Evolutionary conservation across 1,284 basidiomycete species (phyloP).

Genomic region (Moesziomyces globuligerus): DNA sequence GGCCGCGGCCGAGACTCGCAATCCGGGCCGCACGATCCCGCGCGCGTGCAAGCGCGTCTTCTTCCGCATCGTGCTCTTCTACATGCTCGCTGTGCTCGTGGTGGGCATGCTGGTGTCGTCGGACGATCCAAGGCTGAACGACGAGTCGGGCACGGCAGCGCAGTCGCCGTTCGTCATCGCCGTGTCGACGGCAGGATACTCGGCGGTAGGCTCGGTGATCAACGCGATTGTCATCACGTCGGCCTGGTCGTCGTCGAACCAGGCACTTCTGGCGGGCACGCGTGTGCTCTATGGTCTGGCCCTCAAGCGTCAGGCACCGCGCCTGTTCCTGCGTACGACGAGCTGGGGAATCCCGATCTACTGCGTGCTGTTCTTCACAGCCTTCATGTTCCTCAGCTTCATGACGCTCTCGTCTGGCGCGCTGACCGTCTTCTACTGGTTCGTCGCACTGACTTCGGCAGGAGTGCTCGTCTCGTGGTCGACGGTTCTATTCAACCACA

Average conservation of each 20-base stretch:
- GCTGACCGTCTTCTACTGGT: slow-evolving; percentile 73
- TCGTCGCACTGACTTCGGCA: slow-evolving; percentile 74
- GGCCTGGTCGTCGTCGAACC: slow-evolving; percentile 85
- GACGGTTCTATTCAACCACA: slow-evolving; percentile 78
- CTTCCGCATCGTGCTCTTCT: slow-evolving; percentile 78
- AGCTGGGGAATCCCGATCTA: slow-evolving; percentile 79
- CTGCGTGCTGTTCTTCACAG: slow-evolving; percentile 75
- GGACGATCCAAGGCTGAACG: slow-evolving; percentile 47
- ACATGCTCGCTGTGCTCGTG: slow-evolving; percentile 70
- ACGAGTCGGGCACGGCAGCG: slow-evolving; percentile 38
- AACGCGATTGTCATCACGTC: slow-evolving; percentile 82
- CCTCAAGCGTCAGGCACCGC: slow-evolving; percentile 78
- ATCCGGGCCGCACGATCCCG: slow-evolving; percentile 49
- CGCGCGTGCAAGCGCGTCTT: slow-evolving; percentile 72
- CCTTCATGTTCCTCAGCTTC: slow-evolving; percentile 77
- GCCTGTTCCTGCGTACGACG: slow-evolving; percentile 76
- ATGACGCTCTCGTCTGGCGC: slow-evolving; percentile 68
- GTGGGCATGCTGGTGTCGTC: slow-evolving; percentile 83
- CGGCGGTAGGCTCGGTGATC: slow-evolving; percentile 71
- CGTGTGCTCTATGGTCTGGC: slow-evolving; percentile 80
- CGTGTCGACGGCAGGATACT: slow-evolving; percentile 56
- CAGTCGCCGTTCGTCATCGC: slow-evolving; percentile 67
- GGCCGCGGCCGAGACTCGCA: slow-evolving; percentile 53
- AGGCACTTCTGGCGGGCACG: slow-evolving; percentile 82
- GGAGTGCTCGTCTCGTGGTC: slow-evolving; percentile 83